Conservation (phyloP, 2,329 filamentous ascomycete species). For the Fusarium domesticum region DNA sequence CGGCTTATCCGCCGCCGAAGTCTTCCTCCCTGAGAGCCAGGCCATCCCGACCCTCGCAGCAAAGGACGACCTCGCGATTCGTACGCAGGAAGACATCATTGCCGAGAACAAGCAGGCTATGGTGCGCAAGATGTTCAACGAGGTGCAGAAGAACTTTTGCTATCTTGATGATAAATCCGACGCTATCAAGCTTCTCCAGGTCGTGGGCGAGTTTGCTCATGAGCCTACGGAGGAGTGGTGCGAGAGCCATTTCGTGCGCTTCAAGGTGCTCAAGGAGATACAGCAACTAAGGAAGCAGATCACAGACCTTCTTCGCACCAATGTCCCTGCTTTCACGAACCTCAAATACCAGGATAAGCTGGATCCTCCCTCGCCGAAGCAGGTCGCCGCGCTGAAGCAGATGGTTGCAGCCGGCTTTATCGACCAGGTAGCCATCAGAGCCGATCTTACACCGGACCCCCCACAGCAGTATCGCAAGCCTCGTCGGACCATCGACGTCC, state of each 20-base stretch:
- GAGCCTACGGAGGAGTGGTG: constrained; percentile 73
- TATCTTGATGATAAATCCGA: constrained; percentile 80
- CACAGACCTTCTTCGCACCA: constrained; percentile 71
- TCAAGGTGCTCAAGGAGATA: constrained; percentile 84
- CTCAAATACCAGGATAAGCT: constrained; percentile 55
- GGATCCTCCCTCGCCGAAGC: constrained; percentile 59
- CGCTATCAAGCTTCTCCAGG: constrained; percentile 85
- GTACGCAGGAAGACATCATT: constrained; percentile 65
- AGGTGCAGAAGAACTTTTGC: constrained; percentile 74
- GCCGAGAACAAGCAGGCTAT: constrained; percentile 68
- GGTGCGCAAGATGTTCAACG: constrained; percentile 59
- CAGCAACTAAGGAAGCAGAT: constrained; percentile 80
- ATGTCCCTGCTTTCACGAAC: constrained; percentile 64
- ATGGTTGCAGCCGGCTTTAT: constrained; percentile 91
- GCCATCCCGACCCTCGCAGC: constrained; percentile 58
- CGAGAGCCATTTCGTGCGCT: constrained; percentile 76
- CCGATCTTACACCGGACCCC: constrained; percentile 75
- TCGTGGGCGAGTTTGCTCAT: constrained; percentile 82
- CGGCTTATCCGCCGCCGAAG: constrained; percentile 79
- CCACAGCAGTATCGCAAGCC: constrained; percentile 67
- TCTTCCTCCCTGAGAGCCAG: constrained; percentile 82
- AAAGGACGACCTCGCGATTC: constrained; percentile 47
- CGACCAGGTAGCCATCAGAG: constrained; percentile 89
- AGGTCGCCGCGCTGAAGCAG: constrained; percentile 79
- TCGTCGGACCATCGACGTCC: constrained; percentile 83